Base-by-base conservation (phyloP, 768 basidiomycete genomes). In the Psilocybe sp. region DNA sequence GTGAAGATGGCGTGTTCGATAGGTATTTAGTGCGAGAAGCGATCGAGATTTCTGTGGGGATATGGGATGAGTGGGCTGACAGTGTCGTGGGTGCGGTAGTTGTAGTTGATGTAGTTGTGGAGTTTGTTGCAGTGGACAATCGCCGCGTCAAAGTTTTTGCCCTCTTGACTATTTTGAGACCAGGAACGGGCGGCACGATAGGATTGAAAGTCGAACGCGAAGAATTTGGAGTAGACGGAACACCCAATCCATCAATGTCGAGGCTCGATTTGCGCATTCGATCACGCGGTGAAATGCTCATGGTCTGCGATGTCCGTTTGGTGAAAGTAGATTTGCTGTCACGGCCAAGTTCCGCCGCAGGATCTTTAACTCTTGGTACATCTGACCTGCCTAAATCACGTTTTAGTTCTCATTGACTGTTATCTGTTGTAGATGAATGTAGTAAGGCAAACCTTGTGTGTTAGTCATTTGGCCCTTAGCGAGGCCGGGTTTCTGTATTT, bases 101-200 rank as follows among this genome's bases (percentile, higher is more conserved):
- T 15, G 40, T 23, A 36, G 45, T 52, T n/a, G n/a, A n/a, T 28
- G 23, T 28, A 7, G 23, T 28, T 28, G 23, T 4, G 23, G 14
- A 20, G 33, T 49, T 49, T 2, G 33, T 40, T 44, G 35, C 20
- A 32, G 20, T 40, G 38, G 47, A 40, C 43, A 46, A 5, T 38
- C 44, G 47, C 16, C 52, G 56, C 15, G 52, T 36, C 15, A 54
- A 11, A 2, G 49, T 37, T 45, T 43, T 55, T 14, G 59, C 55
- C 40, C 76, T 67, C 54, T 80, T 81, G 20, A 80, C 70, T n/a
- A 80, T 77, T 31, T 69, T 72, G 35, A 79, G 60, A 39, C 73
- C 79, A 42, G 72, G 71, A 18, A 78, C 64, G 1, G 71, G 67
- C 36, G 64, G 65, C 5, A 72, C 73, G 37, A 65, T 70, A 35